phyloP scores from a whole-genome alignment of 768 basidiomycete species.

The Termitomyces bulborhizus region DNA sequence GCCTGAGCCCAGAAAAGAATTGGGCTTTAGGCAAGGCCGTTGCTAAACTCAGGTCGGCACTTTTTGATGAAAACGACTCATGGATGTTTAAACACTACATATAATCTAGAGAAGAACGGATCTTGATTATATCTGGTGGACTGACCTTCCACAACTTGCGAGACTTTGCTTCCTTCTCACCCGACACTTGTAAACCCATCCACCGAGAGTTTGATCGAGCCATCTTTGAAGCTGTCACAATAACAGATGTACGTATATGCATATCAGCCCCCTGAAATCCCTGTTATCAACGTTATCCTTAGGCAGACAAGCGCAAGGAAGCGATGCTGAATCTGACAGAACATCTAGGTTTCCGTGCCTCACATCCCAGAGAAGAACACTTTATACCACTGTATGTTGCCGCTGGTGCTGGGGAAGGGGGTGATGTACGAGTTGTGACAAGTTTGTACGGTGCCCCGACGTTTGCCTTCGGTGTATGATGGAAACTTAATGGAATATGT shows the following conservation, averaged over 20 bases:
- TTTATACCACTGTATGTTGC: conserved; percentile 77
- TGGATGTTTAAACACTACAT: not conserved
- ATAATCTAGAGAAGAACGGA: conserved; percentile 48
- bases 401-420: conserved; percentile 63
- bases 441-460: conserved; percentile 57
- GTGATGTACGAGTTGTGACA: conserved; percentile 40
- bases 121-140: conserved; percentile 68
- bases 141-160: conserved; percentile 62
- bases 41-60: conserved; percentile 45
- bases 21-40: conserved; percentile 64
- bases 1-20: conserved; percentile 52
- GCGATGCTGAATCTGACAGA: conserved; percentile 47
- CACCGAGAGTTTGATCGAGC: conserved; percentile 57
- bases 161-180: conserved; percentile 44
- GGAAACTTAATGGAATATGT: too few species aligned
- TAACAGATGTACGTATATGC: conserved; percentile 33
- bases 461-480: conserved; percentile 54
- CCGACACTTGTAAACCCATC: conserved; percentile 37
- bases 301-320: conserved; percentile 48
- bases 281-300: conserved; percentile 6
- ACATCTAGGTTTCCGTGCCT: conserved; percentile 57
- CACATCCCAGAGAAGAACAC: conserved; percentile 77
- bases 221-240: conserved; percentile 46
- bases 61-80: not conserved
- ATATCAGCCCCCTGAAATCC: not conserved